These are phyloP conservation scores for Lipomyces starkeyi DNA, from an alignment of 805 yeast genomes.

Conservation along the genomic window DNA sequence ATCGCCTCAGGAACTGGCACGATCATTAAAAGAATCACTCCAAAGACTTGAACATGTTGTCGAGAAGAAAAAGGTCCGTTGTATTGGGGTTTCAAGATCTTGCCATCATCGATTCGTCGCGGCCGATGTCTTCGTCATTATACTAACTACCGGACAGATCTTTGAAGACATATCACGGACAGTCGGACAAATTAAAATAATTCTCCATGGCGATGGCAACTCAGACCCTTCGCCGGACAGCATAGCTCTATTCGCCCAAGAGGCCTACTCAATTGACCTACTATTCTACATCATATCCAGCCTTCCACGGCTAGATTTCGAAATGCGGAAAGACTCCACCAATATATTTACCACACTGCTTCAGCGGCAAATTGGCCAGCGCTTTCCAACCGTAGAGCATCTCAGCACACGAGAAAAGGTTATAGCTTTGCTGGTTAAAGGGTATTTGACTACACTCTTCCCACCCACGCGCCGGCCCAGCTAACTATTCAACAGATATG, in stretches of 20 bases:
- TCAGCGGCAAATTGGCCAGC: conserved; percentile 74
- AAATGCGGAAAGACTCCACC: conserved; percentile 83
- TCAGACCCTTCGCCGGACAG: conserved; percentile 66
- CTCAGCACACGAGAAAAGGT: conserved; percentile 70
- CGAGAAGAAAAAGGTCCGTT: conserved; percentile 50
- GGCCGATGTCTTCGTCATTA: background rate
- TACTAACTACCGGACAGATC: conserved; percentile 48
- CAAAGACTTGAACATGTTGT: conserved; percentile 43
- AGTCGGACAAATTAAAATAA: conserved; percentile 65
- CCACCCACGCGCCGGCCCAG: background rate
- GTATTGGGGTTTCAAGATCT: conserved; percentile 39
- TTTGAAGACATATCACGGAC: conserved; percentile 78
- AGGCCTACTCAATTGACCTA: conserved; percentile 73
- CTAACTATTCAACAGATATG: conserved; percentile 57
- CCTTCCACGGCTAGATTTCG: conserved; percentile 79
- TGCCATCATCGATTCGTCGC: conserved; percentile 29
- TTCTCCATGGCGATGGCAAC: conserved; percentile 70
- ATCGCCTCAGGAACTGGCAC: conserved; percentile 82
- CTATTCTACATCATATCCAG: conserved; percentile 65
- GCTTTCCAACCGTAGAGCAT: conserved; percentile 88
- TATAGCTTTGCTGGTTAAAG: conserved; percentile 60
- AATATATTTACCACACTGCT: conserved; percentile 75
- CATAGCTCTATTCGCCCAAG: conserved; percentile 76
- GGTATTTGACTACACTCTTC: conserved; percentile 13
- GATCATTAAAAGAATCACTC: conserved; percentile 75